Base-by-base conservation (phyloP, 306 rosid genomes). In the Vigna radiata region DNA sequence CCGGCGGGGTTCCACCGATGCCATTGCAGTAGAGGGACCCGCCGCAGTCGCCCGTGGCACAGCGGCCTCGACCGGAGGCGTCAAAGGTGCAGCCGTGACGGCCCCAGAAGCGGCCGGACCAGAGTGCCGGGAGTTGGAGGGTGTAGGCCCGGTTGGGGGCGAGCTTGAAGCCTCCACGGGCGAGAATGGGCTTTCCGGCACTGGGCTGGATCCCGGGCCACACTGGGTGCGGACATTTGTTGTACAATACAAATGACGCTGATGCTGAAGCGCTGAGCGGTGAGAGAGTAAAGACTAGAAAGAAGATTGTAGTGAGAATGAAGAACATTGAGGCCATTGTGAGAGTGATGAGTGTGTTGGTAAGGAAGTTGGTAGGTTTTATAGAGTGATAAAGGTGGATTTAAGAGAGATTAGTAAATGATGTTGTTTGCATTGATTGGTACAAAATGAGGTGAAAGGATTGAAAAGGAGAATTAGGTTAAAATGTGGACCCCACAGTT, bases 31-130 rank as follows among this genome's bases (percentile, higher is more conserved):
- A 92, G 58, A 95, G 92, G 25, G 92, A 72, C 0, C 97, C 96
- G 2, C 97, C 98, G 83, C 98, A 95, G 84, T 94, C 97, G 0
- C 98, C 98, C 0, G 98, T 91, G 77, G 97, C 95, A 75, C 98
- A 94, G 13, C 78, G 89, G 5, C 98, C 98, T 0, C 82, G 88
- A 0, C 97, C 97, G 12, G 91, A 50, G 19, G 95, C 68, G 80
- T 94, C 95, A 82, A 94, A 94, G 64, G 90, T 21, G 83, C 98
- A 94, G 70, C 91, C 98, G 44, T 94, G 96, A 39, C 98, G 96
- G 56, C 96, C 98, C 98, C 98, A 94, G 84, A 94, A 78, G 73
- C 98, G 97, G 75, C 98, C 98, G 2, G 98, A 91, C 98, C 98
- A 94, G 75, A 88, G 96, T 0, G 93, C 79, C 0, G 98, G 98